These are phyloP conservation scores for Theobroma grandiflorum DNA, from an alignment of 441 rosid genomes.

Conservation along the genomic window DNA sequence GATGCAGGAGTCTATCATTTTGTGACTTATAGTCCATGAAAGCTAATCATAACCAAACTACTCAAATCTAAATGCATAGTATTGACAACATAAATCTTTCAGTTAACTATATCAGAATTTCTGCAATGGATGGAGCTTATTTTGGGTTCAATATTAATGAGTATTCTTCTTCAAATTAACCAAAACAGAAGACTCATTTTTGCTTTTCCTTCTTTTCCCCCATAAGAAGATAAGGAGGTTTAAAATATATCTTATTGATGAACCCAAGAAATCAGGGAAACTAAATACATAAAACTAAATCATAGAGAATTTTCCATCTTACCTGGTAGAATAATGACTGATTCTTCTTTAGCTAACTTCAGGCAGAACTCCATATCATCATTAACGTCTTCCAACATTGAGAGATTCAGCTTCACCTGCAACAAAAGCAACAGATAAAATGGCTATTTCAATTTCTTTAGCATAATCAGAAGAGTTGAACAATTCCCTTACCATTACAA, in stretches of 20 bases:
- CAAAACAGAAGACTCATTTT: background rate
- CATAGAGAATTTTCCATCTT: background rate
- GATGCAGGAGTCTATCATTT: no score
- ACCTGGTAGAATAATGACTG: conserved; percentile 65
- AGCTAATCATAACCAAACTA: background rate
- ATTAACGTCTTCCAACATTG: conserved; percentile 48
- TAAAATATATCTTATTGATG: background rate
- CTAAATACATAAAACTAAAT: background rate
- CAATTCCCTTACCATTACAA: conserved; percentile 50
- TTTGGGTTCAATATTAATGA: background rate
- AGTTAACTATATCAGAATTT: no score
- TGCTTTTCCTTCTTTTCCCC: background rate
- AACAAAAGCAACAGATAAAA: background rate
- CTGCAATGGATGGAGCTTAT: background rate
- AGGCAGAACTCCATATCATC: conserved; percentile 62
- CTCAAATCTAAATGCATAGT: background rate
- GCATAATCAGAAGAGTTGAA: background rate
- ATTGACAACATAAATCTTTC: background rate
- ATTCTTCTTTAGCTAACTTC: conserved; percentile 61
- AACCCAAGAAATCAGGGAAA: background rate
- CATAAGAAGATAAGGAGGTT: background rate
- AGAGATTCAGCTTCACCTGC: conserved; percentile 56
- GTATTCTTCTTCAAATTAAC: background rate
- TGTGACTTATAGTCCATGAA: background rate
- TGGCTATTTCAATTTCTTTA: background rate